Conservation (phyloP, 1,284 basidiomycete species). For the Schizopora paradoxa region DNA sequence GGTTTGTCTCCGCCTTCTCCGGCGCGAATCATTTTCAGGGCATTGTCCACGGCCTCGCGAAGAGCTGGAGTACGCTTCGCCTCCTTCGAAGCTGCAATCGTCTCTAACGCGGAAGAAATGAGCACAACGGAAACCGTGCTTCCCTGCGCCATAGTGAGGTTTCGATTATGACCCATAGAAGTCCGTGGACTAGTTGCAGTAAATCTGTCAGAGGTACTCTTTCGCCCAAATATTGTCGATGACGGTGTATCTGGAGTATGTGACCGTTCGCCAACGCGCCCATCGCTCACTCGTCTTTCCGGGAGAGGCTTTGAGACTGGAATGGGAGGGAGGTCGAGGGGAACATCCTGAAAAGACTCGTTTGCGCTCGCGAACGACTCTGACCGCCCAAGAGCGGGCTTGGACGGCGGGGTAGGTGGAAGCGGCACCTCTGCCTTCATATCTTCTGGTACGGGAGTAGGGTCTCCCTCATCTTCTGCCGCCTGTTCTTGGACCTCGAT, state of each 20-base stretch:
- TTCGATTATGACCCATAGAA: constrained; percentile 40
- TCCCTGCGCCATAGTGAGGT: constrained; percentile 67
- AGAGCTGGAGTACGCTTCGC: constrained; percentile 81
- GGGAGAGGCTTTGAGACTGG: constrained; percentile 15
- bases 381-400: constrained; percentile 7
- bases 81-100: constrained; percentile 84
- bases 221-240: constrained; percentile 12
- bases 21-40: constrained; percentile 76
- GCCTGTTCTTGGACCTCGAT: no score
- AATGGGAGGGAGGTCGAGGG: constrained; percentile 12
- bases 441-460: no score
- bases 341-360: constrained; percentile 12
- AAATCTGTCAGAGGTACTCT: constrained; percentile 18
- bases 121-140: constrained; percentile 71
- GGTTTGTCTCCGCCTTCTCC: constrained; percentile 68
- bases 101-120: constrained; percentile 83
- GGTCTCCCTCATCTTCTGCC: no score
- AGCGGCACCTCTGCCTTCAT: no score
- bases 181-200: constrained; percentile 15
- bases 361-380: constrained; percentile 4
- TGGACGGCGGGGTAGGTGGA: constrained; percentile 13
- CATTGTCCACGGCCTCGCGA: constrained; percentile 75
- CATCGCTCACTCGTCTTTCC: not conserved
- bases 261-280: not conserved
- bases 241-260: constrained; percentile 9